These are phyloP conservation scores for Nigrospora oryzae DNA, from an alignment of 2,329 filamentous ascomycete genomes.

Conservation along the genomic window DNA sequence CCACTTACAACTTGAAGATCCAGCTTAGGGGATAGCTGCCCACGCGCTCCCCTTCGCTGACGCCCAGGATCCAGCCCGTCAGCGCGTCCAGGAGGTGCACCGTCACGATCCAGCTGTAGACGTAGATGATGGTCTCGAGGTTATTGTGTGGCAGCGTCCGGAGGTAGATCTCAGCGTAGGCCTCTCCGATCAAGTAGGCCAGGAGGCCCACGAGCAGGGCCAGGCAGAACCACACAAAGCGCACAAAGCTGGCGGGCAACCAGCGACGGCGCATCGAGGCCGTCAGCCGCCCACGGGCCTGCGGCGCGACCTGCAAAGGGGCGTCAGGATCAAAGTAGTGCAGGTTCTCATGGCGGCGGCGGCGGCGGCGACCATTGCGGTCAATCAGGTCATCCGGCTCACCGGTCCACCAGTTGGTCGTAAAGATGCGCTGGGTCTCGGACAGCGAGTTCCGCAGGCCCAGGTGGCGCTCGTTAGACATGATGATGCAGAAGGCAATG, in stretches of 20 bases:
- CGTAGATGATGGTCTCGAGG: constrained; percentile 59
- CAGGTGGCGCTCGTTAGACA: constrained; percentile 55
- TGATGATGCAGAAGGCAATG: constrained; percentile 55
- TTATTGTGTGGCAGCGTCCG: constrained; percentile 58
- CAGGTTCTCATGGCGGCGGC: constrained; percentile 24
- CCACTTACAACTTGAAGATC: constrained; percentile 58
- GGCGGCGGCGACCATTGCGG: constrained; percentile 28
- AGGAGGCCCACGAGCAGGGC: constrained; percentile 54
- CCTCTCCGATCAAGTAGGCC: constrained; percentile 60
- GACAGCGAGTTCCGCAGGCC: constrained; percentile 51
- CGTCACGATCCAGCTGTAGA: constrained; percentile 62
- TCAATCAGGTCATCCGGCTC: constrained; percentile 36
- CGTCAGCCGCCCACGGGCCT: constrained; percentile 13
- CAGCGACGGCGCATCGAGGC: constrained; percentile 39
- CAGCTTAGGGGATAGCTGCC: constrained; percentile 63
- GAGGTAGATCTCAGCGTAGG: constrained; percentile 61
- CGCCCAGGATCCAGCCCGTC: constrained; percentile 59
- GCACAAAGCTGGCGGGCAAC: constrained; percentile 58
- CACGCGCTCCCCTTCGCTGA: constrained; percentile 56
- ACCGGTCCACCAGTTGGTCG: constrained; percentile 56
- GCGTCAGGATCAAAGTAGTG: constrained; percentile 29
- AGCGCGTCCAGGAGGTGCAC: constrained; percentile 57
- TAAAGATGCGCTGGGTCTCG: constrained; percentile 61
- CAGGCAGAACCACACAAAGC: constrained; percentile 62
- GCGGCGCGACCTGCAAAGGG: constrained; percentile 13